Percentiles rank a stretch among this genome's conserved stretches.
phyloP scores from a whole-genome alignment of 2,329 filamentous ascomycete species.

The Cladorrhinum sp. region DNA sequence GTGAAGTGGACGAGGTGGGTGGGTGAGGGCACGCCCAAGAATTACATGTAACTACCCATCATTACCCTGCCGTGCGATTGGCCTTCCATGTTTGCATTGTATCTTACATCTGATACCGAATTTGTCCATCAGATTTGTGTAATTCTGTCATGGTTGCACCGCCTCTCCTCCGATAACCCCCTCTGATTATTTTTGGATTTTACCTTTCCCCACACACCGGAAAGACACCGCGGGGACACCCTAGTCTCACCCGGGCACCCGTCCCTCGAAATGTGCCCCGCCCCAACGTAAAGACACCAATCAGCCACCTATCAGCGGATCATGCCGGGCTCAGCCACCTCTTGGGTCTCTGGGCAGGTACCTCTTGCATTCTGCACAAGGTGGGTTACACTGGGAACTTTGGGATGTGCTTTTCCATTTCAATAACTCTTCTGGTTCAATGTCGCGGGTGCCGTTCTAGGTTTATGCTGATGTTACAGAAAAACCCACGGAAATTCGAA shows the following conservation, averaged over 20 bases:
- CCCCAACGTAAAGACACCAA: slow-evolving; percentile 24
- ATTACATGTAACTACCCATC: neutral
- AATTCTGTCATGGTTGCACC: slow-evolving; percentile 25
- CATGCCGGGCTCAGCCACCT: slow-evolving; percentile 24
- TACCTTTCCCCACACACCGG: slow-evolving; percentile 27
- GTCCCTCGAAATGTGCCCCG: neutral
- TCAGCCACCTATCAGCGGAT: slow-evolving; percentile 15
- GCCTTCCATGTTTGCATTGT: too few relatives aligned
- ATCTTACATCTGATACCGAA: slow-evolving; percentile 19
- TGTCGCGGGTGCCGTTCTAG: neutral
- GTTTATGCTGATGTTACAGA: neutral
- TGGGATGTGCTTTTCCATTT: slow-evolving; percentile 5
- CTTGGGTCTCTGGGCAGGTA: slow-evolving; percentile 17
- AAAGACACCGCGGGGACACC: slow-evolving; percentile 10
- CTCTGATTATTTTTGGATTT: slow-evolving; percentile 30
- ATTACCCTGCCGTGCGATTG: too few relatives aligned
- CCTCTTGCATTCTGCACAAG: neutral
- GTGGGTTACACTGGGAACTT: slow-evolving; percentile 14
- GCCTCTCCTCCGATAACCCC: slow-evolving; percentile 20
- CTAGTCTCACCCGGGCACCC: neutral
- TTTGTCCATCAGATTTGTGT: neutral
- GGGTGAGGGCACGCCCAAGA: too few relatives aligned
- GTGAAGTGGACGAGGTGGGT: too few relatives aligned
- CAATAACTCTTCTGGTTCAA: neutral
- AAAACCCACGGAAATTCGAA: neutral